phyloP scores from a whole-genome alignment of 2,329 filamentous ascomycete genomes.

The Xylaria sp. region DNA sequence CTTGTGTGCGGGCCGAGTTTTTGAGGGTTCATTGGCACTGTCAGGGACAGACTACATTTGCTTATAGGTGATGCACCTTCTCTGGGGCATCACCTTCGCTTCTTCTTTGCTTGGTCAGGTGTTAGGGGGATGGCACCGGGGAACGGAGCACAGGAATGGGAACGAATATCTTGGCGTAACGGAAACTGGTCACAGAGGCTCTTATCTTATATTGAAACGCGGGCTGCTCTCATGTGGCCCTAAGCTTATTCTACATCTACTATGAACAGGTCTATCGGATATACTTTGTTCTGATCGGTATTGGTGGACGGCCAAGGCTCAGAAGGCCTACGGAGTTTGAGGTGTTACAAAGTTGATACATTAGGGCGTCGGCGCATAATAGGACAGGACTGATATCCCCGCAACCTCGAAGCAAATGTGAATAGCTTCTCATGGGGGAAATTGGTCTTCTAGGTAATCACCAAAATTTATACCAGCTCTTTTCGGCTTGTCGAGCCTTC shows the following conservation, averaged over 20 bases:
- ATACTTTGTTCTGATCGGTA: background rate
- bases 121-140: background rate
- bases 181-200: background rate
- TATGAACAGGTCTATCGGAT: slow-evolving; percentile 14
- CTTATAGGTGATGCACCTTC: background rate
- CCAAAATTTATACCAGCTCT: slow-evolving; percentile 64
- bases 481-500: slow-evolving; percentile 43
- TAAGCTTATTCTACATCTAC: slow-evolving; percentile 8
- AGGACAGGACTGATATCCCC: slow-evolving; percentile 29
- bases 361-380: slow-evolving; percentile 15
- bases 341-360: slow-evolving; percentile 13
- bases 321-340: slow-evolving; percentile 3
- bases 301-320: background rate
- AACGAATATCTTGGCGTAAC: slow-evolving; percentile 1
- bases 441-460: slow-evolving; percentile 38
- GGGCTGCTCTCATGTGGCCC: background rate
- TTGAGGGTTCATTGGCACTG: background rate
- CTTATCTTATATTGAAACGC: background rate
- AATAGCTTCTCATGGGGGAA: slow-evolving; percentile 5
- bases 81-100: background rate
- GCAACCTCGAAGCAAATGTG: slow-evolving; percentile 19
- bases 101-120: no score
- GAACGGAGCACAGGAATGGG: no score
- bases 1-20: background rate
- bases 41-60: background rate